phyloP scores from a whole-genome alignment of 805 yeast species.

The Wickerhamiella parazyma region DNA sequence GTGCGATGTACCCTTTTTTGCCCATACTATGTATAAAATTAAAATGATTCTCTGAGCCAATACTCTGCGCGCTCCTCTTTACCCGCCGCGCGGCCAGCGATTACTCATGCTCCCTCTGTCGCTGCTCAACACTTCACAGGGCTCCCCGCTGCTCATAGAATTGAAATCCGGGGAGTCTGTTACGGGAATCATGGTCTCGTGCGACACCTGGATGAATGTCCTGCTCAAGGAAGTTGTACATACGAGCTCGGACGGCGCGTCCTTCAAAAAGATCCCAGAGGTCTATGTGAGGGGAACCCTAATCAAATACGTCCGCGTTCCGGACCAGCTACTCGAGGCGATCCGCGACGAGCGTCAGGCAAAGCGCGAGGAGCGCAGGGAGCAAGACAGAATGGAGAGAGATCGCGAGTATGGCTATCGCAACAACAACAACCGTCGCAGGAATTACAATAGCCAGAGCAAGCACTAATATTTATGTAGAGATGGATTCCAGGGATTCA shows the following conservation, averaged over 20 bases:
- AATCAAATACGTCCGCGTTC: slow-evolving; percentile 31
- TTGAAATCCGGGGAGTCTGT: slow-evolving; percentile 83
- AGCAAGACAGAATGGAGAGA: slow-evolving; percentile 6
- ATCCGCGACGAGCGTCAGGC: slow-evolving; percentile 28
- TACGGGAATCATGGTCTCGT: slow-evolving; percentile 68
- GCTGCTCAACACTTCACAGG: slow-evolving; percentile 79
- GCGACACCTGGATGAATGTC: slow-evolving; percentile 94
- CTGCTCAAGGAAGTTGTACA: slow-evolving; percentile 63
- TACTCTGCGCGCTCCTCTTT: background rate
- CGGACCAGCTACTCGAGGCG: slow-evolving; percentile 28
- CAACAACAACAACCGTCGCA: slow-evolving; percentile 7
- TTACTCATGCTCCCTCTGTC: slow-evolving; percentile 68
- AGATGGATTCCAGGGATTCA: too few relatives aligned
- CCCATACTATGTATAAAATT: background rate
- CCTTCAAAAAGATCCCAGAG: slow-evolving; percentile 15
- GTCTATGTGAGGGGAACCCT: slow-evolving; percentile 19
- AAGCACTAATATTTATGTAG: background rate
- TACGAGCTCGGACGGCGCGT: slow-evolving; percentile 9
- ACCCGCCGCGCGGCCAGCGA: too few relatives aligned
- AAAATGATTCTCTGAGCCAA: too few relatives aligned
- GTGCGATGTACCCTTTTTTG: background rate
- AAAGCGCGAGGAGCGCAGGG: slow-evolving; percentile 26
- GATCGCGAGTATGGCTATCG: slow-evolving; percentile 5
- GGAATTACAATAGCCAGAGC: slow-evolving; percentile 12
- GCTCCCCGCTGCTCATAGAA: slow-evolving; percentile 76